A percentile compares a stretch with the other conserved stretches of the same genome.
Evolutionary conservation across 306 rosid genomes (phyloP).

Genomic region (Albizia julibrissin): DNA sequence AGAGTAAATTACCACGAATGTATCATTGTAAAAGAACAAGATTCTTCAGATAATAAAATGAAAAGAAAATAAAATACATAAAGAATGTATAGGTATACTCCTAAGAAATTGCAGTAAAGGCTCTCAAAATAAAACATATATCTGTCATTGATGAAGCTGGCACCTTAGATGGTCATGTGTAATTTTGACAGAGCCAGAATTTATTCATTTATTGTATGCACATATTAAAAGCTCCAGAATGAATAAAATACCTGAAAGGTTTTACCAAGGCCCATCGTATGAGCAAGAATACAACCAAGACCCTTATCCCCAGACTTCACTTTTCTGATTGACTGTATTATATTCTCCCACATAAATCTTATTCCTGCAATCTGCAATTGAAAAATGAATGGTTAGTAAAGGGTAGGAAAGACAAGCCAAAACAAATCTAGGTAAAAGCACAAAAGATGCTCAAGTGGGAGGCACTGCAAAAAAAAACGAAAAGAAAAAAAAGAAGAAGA

Average conservation of each 20-base stretch:
- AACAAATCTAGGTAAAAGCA: background rate
- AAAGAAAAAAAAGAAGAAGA: background rate
- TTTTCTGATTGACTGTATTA: slow-evolving; percentile 82
- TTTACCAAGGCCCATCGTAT: slow-evolving; percentile 99
- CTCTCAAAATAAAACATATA: background rate
- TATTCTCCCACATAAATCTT: slow-evolving; percentile 98
- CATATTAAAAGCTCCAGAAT: slow-evolving; percentile 23
- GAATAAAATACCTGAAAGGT: slow-evolving; percentile 78
- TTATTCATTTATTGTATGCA: background rate
- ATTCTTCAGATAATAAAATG: background rate
- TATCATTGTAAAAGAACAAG: slow-evolving; percentile 7
- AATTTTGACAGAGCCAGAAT: slow-evolving; percentile 18
- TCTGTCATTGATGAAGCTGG: background rate
- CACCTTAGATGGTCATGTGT: background rate
- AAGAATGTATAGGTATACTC: background rate
- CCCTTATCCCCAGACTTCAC: slow-evolving; percentile 96
- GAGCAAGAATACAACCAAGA: slow-evolving; percentile 98
- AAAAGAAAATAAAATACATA: background rate
- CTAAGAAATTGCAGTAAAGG: background rate
- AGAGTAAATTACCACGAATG: slow-evolving; percentile 6
- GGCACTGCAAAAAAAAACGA: background rate
- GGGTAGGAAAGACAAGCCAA: background rate
- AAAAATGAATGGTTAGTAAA: slow-evolving; percentile 13
- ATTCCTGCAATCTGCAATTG: slow-evolving; percentile 77
- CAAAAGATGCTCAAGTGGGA: background rate